phyloP scores from a whole-genome alignment of 805 yeast genomes.

The Babjeviella inositovora region DNA sequence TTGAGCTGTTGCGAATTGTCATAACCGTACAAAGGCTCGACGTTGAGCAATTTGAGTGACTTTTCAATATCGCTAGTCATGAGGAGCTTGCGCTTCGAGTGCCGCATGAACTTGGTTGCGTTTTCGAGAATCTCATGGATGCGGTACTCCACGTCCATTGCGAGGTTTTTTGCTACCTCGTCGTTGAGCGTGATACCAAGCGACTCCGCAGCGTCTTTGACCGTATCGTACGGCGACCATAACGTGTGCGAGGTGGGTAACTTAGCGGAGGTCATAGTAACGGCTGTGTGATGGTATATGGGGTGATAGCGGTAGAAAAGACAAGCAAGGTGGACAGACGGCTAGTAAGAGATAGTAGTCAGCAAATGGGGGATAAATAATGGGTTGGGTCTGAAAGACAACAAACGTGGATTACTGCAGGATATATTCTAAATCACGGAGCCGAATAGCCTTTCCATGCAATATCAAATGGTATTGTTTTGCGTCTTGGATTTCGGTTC shows the following conservation, averaged over 20 bases:
- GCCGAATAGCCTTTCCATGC: too few species aligned
- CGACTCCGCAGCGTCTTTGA: slow-evolving; percentile 88
- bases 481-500: too few species aligned
- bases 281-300: too few species aligned
- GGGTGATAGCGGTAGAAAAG: too few species aligned
- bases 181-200: slow-evolving; percentile 74
- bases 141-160: slow-evolving; percentile 98
- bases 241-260: slow-evolving; percentile 71
- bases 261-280: too few species aligned
- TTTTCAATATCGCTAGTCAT: slow-evolving; percentile 70
- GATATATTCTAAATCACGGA: too few species aligned
- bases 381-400: too few species aligned
- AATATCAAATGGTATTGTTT: too few species aligned
- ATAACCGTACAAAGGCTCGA: slow-evolving; percentile 89
- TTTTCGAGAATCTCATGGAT: slow-evolving; percentile 92
- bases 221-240: slow-evolving; percentile 97
- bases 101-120: slow-evolving; percentile 92
- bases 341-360: too few species aligned
- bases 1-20: slow-evolving; percentile 51
- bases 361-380: too few species aligned
- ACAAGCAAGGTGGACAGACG: too few species aligned
- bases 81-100: slow-evolving; percentile 69
- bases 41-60: slow-evolving; percentile 72
- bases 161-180: slow-evolving; percentile 85
- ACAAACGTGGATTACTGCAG: too few species aligned